Conservation (phyloP, 495 filamentous ascomycete species). For the Penicillium verhagenii region DNA sequence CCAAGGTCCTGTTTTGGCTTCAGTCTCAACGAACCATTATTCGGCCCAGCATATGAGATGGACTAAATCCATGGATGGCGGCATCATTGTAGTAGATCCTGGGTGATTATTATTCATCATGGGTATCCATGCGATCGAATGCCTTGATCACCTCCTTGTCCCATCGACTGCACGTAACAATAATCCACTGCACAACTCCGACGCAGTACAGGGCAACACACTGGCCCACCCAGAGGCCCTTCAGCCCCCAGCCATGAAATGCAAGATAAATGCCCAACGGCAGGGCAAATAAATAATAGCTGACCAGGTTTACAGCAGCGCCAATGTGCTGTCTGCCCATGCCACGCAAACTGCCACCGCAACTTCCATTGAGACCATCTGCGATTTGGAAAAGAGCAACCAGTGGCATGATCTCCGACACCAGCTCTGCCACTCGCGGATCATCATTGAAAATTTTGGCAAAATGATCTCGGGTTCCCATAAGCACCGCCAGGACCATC, state of each 20-base stretch:
- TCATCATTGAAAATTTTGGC: conserved; percentile 86
- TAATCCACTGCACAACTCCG: conserved; percentile 73
- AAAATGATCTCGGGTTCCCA: conserved; percentile 73
- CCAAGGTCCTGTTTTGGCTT: too few species aligned
- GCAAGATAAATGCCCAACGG: conserved; percentile 84
- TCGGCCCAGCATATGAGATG: too few species aligned
- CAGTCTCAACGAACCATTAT: too few species aligned
- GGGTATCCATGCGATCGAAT: conserved; percentile 69
- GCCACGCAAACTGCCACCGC: conserved; percentile 77
- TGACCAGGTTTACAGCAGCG: conserved; percentile 79
- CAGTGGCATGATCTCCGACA: conserved; percentile 79
- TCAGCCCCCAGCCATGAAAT: conserved; percentile 85
- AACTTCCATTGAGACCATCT: conserved; percentile 82
- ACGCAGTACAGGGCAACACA: conserved; percentile 87
- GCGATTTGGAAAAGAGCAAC: conserved; percentile 93
- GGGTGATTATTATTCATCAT: not conserved
- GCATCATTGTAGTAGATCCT: too few species aligned
- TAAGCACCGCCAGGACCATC: conserved; percentile 66
- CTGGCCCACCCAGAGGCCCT: conserved; percentile 83
- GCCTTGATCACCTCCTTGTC: conserved; percentile 73
- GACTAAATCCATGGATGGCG: too few species aligned
- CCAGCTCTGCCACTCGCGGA: conserved; percentile 67
- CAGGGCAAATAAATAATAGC: conserved; percentile 83
- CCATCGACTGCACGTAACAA: conserved; percentile 79
- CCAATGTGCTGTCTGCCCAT: conserved; percentile 90